A percentile compares a stretch with the other conserved stretches of the same genome.
phyloP scores from a whole-genome alignment of 257 asterid species.

The Ilex asprella region DNA sequence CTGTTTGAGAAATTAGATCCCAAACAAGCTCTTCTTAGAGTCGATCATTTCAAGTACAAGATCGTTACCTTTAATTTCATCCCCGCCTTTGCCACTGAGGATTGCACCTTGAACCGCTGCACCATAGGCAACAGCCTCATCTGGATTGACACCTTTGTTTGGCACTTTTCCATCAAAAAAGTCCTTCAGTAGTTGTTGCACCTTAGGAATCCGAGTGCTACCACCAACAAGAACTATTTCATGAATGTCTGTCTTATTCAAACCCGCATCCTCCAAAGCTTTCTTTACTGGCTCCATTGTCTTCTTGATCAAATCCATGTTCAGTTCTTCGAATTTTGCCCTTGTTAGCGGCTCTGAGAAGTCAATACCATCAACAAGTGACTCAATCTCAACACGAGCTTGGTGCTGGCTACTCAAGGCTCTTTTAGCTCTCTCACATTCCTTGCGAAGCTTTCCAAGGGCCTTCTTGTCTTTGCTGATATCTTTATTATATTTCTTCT shows the following conservation, averaged over 20 bases:
- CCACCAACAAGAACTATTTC: constrained; percentile 98
- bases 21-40: not conserved
- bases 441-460: constrained; percentile 90
- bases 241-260: constrained; percentile 74
- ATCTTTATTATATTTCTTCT: constrained; percentile 94
- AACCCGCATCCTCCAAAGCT: constrained; percentile 94
- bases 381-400: constrained; percentile 91
- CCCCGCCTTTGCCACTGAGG: constrained; percentile 95
- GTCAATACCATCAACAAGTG: constrained; percentile 84
- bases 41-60: no score
- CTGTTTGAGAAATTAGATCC: not conserved
- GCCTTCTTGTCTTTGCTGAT: constrained; percentile 96
- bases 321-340: constrained; percentile 90
- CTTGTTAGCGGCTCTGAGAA: constrained; percentile 93
- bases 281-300: constrained; percentile 99
- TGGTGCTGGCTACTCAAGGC: constrained; percentile 98
- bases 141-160: constrained; percentile 94
- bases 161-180: constrained; percentile 93
- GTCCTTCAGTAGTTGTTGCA: constrained; percentile 86
- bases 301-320: constrained; percentile 86
- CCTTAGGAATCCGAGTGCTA: constrained; percentile 93
- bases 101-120: constrained; percentile 98
- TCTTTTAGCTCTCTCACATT: constrained; percentile 90
- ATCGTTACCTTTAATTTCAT: constrained; percentile 78
- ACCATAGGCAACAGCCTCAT: constrained; percentile 96